phyloP scores from a whole-genome alignment of 768 basidiomycete species.

The Pleurotus pulmonarius region DNA sequence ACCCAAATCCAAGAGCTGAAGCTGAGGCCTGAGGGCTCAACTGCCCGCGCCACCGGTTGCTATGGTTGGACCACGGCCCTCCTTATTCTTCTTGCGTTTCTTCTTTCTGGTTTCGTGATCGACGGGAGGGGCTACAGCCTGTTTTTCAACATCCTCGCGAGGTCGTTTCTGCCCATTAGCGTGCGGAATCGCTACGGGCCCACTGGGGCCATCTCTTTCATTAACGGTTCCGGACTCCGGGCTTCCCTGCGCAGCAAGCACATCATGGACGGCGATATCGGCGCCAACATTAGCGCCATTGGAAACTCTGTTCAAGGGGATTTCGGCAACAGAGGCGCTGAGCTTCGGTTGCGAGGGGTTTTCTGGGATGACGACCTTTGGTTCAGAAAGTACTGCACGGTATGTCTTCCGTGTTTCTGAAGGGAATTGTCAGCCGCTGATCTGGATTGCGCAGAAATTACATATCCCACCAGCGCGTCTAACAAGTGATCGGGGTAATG shows the following conservation, averaged over 20 bases:
- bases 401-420: slow-evolving; percentile 81
- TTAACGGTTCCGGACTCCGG: neutral
- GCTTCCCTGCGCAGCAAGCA: too few species aligned
- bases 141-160: neutral
- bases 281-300: neutral
- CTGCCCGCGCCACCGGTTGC: too few species aligned
- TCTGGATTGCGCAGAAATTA: neutral
- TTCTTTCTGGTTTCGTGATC: neutral
- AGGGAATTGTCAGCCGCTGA: neutral
- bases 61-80: neutral
- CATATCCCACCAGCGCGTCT: slow-evolving; percentile 60
- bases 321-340: neutral
- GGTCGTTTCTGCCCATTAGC: neutral
- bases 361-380: slow-evolving; percentile 55
- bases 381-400: slow-evolving; percentile 75
- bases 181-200: neutral
- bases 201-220: neutral
- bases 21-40: too few species aligned
- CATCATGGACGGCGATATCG: neutral
- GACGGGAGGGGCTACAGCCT: neutral
- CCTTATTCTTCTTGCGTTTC: slow-evolving; percentile 8
- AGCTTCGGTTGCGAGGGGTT: neutral
- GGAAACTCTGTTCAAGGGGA: neutral
- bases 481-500: slow-evolving; percentile 60
- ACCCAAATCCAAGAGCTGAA: too few species aligned